These are phyloP conservation scores for Sphenostylis stenocarpa DNA, from an alignment of 306 rosid species.

Conservation along the genomic window DNA sequence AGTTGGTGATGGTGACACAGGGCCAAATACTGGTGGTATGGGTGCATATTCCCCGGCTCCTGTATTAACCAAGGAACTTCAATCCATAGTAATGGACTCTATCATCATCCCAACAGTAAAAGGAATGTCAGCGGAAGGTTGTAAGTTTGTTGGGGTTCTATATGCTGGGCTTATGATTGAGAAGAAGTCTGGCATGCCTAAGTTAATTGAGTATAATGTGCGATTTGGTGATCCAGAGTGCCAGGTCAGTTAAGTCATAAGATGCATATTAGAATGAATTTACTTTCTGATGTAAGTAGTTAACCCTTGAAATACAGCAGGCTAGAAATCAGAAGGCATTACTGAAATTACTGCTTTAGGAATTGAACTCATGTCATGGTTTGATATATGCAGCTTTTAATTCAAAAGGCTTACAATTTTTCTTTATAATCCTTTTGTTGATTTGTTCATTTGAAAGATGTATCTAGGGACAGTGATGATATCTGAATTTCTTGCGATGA, in stretches of 20 bases:
- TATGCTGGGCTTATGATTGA: slow-evolving; percentile 97
- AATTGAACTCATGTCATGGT: not conserved
- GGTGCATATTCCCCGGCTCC: slow-evolving; percentile 99
- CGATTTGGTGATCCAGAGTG: slow-evolving; percentile 99
- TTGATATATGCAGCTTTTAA: not conserved
- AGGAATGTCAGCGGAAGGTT: slow-evolving; percentile 91
- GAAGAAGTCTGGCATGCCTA: slow-evolving; percentile 89
- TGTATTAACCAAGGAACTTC: slow-evolving; percentile 76
- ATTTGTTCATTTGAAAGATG: not conserved
- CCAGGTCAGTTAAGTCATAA: slow-evolving; percentile 64
- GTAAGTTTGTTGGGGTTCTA: slow-evolving; percentile 91
- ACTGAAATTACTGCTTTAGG: not conserved
- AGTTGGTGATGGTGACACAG: slow-evolving; percentile 92
- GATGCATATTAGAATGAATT: slow-evolving; percentile 1
- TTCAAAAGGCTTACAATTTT: not conserved
- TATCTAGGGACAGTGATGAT: not conserved
- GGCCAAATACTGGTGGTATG: slow-evolving; percentile 99
- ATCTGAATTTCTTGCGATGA: not conserved
- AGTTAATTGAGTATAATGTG: slow-evolving; percentile 91
- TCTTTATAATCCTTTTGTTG: not conserved
- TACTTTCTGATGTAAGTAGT: not conserved
- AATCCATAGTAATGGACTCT: slow-evolving; percentile 74
- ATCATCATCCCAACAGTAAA: slow-evolving; percentile 88
- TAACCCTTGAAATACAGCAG: not conserved
- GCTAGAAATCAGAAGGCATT: not conserved